Evolutionary conservation across 352 stramenopile species (phyloP), one percentile per base, ranked within the genome.

Genomic region (Pythium brassicae): DNA sequence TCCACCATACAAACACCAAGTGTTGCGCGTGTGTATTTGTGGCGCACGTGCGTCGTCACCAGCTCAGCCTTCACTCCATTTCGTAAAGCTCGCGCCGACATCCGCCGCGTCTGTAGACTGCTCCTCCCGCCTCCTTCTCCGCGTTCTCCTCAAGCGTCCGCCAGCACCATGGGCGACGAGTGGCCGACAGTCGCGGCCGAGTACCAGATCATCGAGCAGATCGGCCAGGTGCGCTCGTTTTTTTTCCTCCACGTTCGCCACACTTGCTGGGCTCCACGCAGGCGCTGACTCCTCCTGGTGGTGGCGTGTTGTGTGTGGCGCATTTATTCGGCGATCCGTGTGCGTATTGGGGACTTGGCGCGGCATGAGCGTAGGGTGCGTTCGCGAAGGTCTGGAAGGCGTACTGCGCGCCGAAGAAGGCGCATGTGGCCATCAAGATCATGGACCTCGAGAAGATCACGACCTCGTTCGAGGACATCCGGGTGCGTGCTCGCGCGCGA

Each of bases 391-490:
- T 99, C 23, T 99, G 94, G 88, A 97, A 96, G 68, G 97, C 96
- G 15, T 91, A 89, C 66, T 98, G 90, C 57, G 69, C 66, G 57
- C 67, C 87, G 32, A 97, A 96, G 69, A 86, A 92, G 61, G 77
- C 74, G 50, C 75, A 94, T 60, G 86, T 97, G 59, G 96, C 97
- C 39, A 98, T 99, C 61, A 99, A 99, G 74, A 97, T 99, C 60
- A 97, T 99, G 81, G 97, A 99, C 74, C 79, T 99, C 32, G 97
- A 99, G 73, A 98, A 99, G 72, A 97, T 99, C 60, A 98, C 96
- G 48, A 97, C 94, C 22, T 98, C 83, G 72, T 95, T 95, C 69
- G 85, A 94, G 68, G 86, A 95, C 61, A 95, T 95, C 46, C 84
- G 86, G 15, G 85, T 91, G 62, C 44, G 74, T 72, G 7, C 17